phyloP scores from a whole-genome alignment of 148 eudicot species.

The Drosera capensis region DNA sequence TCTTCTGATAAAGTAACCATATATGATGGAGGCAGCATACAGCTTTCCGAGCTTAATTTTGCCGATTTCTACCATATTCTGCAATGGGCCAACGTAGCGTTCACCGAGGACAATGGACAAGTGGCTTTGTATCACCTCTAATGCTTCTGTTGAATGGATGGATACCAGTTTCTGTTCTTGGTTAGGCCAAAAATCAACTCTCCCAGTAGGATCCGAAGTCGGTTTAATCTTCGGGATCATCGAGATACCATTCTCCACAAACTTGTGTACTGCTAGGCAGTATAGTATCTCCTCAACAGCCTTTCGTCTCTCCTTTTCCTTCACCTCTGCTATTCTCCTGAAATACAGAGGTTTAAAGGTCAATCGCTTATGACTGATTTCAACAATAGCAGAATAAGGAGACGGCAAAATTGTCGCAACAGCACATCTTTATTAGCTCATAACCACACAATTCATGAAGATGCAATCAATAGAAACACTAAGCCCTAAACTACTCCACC shows the following conservation, averaged over 20 bases:
- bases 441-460: no score
- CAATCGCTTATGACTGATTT: no score
- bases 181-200: constrained; percentile 88
- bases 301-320: constrained; percentile 67
- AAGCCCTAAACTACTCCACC: no score
- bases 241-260: constrained; percentile 43
- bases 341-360: no score
- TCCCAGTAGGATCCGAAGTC: constrained; percentile 44
- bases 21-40: constrained; percentile 94
- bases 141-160: constrained; percentile 75
- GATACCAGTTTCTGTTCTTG: constrained; percentile 78
- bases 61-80: constrained; percentile 48
- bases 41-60: constrained; percentile 88
- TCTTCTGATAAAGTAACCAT: constrained; percentile 82
- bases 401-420: no score
- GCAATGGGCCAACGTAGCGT: constrained; percentile 53
- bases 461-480: no score
- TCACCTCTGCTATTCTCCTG: constrained; percentile 97
- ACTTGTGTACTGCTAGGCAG: constrained; percentile 67
- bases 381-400: no score
- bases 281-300: constrained; percentile 72
- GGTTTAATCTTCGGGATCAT: constrained; percentile 63
- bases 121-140: constrained; percentile 83
- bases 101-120: constrained; percentile 63
- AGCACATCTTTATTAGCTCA: no score